Evolutionary conservation across 805 yeast species (phyloP).

Genomic region (Wickerhamomyces subpelliculosus): DNA sequence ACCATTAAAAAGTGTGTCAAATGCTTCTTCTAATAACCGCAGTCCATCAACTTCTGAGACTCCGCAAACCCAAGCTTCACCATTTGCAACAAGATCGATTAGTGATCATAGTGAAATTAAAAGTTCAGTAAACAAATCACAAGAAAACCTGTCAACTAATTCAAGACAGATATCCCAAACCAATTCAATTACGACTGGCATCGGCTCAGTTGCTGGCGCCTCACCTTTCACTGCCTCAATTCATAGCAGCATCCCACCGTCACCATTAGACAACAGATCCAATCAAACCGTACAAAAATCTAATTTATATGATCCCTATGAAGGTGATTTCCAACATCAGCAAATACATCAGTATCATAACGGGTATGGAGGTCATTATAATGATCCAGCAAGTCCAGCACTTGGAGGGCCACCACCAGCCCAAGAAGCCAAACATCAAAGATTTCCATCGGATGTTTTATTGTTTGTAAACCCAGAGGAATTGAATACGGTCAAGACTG

Average conservation of each 20-base stretch:
- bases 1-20: neutral
- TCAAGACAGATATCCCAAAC: no score
- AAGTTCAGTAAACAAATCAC: neutral
- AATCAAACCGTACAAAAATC: constrained; percentile 5
- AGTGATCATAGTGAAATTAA: neutral
- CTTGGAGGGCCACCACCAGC: neutral
- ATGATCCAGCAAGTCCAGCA: neutral
- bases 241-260: neutral
- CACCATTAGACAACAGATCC: neutral
- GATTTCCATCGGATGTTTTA: constrained; percentile 30
- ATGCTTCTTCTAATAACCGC: neutral
- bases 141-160: no score
- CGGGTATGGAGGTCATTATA: constrained; percentile 2
- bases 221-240: neutral
- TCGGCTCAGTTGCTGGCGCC: no score
- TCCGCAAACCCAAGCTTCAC: neutral
- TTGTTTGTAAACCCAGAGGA: constrained; percentile 56
- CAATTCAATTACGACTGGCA: no score
- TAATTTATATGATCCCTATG: constrained; percentile 11
- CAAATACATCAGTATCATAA: constrained; percentile 8
- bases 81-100: neutral
- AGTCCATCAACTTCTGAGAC: neutral
- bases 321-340: constrained; percentile 6
- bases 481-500: constrained; percentile 41
- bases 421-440: neutral